Conservation (phyloP, 1,284 basidiomycete species). For the Tausonia pullulans region DNA sequence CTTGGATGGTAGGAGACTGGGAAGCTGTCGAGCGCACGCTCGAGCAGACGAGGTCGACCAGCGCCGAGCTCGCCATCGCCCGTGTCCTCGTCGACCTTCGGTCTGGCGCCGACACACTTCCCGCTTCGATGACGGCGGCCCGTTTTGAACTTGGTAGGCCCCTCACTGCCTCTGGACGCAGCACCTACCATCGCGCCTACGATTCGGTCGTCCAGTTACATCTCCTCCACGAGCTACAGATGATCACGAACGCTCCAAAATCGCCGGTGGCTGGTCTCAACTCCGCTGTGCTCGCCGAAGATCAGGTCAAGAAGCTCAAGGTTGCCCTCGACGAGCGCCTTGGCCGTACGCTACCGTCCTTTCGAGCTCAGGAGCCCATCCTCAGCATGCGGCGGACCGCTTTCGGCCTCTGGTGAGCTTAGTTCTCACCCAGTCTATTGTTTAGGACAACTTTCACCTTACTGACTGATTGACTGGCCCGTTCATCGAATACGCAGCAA, state of each 20-base stretch:
- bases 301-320: conserved; percentile 20
- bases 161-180: conserved; percentile 65
- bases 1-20: conserved; percentile 95
- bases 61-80: conserved; percentile 63
- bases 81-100: conserved; percentile 71
- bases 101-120: conserved; percentile 39
- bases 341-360: conserved; percentile 63
- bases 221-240: conserved; percentile 74
- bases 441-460: background rate
- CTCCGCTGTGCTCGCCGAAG: conserved; percentile 8
- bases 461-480: conserved; percentile 14
- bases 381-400: conserved; percentile 82
- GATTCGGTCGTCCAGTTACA: conserved; percentile 80
- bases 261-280: conserved; percentile 17
- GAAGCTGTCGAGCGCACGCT: conserved; percentile 57
- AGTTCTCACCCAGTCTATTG: conserved; percentile 1
- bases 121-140: conserved; percentile 50
- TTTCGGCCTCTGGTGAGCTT: conserved; percentile 56
- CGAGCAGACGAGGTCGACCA: conserved; percentile 38
- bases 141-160: conserved; percentile 67
- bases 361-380: conserved; percentile 81
- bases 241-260: conserved; percentile 41
- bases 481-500: conserved; percentile 18
- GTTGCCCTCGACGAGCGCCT: conserved; percentile 27
- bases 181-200: conserved; percentile 76